phyloP scores from a whole-genome alignment of 805 yeast species.

The Myxozyma lipomycoides region DNA sequence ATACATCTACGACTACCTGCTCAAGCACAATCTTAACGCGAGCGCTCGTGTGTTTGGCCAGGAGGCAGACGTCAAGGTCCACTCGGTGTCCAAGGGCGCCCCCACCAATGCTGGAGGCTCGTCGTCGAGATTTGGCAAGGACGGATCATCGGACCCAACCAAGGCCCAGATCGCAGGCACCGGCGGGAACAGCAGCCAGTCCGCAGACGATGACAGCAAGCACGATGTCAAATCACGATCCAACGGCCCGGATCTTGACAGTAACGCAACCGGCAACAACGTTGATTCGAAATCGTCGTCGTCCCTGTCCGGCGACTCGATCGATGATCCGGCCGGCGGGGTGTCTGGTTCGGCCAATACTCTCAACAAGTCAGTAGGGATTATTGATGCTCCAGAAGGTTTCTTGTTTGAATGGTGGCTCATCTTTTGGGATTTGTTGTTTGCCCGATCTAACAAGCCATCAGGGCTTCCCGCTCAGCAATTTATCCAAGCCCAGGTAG shows the following conservation, averaged over 20 bases:
- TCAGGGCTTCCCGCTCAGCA: conserved; percentile 58
- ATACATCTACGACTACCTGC: conserved; percentile 77
- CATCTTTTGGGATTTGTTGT: conserved; percentile 89
- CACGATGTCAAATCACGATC: neutral
- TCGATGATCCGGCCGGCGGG: conserved; percentile 1
- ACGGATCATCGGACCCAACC: neutral
- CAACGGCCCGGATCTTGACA: conserved; percentile 3
- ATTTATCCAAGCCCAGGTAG: conserved; percentile 51
- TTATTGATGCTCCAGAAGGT: conserved; percentile 80
- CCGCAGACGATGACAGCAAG: neutral
- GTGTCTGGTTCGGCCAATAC: conserved; percentile 4
- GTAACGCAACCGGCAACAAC: conserved; percentile 1
- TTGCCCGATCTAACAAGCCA: conserved; percentile 68
- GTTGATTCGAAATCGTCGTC: conserved; percentile 1
- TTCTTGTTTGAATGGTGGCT: conserved; percentile 94
- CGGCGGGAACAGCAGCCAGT: neutral
- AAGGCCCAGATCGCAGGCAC: neutral
- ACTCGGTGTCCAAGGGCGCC: conserved; percentile 39
- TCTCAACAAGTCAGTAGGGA: conserved; percentile 20
- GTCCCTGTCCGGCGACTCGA: neutral
- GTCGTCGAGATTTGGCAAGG: neutral
- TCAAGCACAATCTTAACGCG: conserved; percentile 65
- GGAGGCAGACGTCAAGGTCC: conserved; percentile 60
- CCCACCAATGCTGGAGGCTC: conserved; percentile 38
- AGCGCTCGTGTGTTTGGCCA: conserved; percentile 70